These are phyloP conservation scores for Eudorina sp. DNA, from an alignment of 139 green algal species.

Conservation along the genomic window DNA sequence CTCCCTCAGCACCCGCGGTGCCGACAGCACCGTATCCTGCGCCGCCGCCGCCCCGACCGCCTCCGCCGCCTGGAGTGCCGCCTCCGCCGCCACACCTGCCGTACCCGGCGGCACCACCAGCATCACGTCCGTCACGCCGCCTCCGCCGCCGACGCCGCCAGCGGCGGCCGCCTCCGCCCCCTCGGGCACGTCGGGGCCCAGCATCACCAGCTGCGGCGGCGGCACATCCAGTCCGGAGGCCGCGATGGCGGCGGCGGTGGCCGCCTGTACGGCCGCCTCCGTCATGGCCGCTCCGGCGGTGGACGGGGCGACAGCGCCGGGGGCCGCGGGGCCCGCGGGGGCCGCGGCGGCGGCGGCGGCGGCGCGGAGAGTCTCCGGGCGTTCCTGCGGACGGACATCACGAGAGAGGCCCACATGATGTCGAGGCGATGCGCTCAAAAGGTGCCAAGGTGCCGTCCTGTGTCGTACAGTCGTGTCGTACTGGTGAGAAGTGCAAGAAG, in stretches of 20 bases:
- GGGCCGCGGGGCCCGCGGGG: background rate
- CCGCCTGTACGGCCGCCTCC: constrained; percentile 26
- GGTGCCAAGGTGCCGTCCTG: too few relatives aligned
- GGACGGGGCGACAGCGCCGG: background rate
- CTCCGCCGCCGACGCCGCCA: background rate
- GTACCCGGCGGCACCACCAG: constrained; percentile 35
- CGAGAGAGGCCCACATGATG: too few relatives aligned
- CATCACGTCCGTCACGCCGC: background rate
- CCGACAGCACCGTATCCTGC: background rate
- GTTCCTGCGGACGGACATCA: background rate
- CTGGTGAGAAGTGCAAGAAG: too few relatives aligned
- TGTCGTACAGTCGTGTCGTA: too few relatives aligned
- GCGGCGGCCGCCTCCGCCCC: background rate
- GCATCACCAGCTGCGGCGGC: constrained; percentile 27
- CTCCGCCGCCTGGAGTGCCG: constrained; percentile 8
- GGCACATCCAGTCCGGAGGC: constrained; percentile 18
- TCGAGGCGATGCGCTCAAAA: too few relatives aligned
- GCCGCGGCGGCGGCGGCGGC: background rate
- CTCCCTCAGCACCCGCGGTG: background rate
- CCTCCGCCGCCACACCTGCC: constrained; percentile 13
- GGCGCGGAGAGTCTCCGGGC: background rate
- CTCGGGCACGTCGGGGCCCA: background rate
- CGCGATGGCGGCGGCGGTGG: constrained; percentile 3
- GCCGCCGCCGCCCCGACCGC: background rate
- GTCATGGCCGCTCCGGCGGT: constrained; percentile 21